Base-by-base conservation (phyloP, 1,284 basidiomycete species). In the Malassezia japonica region DNA sequence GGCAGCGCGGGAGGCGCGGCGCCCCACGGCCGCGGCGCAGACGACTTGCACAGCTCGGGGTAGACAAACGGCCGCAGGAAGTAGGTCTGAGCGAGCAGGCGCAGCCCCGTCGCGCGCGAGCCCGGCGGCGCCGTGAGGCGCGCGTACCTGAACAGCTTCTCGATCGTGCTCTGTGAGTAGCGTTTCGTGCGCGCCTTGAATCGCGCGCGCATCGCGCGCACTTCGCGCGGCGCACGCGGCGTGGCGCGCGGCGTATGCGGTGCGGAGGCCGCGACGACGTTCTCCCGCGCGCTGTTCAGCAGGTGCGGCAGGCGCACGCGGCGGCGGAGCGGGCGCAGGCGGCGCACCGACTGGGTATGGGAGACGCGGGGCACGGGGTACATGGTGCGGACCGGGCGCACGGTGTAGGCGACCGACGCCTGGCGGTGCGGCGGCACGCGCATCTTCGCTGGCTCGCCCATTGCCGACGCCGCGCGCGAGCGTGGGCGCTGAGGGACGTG, bases 1-100 rank as follows among this genome's bases (percentile, higher is more conserved):
- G 29, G 23, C 15, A 29, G 33, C 8, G 33, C 38, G 8, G 47
- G 41, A 10, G 50, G 50, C 25, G 37, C 50, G 13, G 50, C 43
- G 28, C 50, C 50, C 50, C 50, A 48, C 13, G 50, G 45, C 18
- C 45, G 38, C 20, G 45, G 50, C 25, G 50, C 45, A 6, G 50
- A 34, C 18, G 50, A 20, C 24, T 37, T 46, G 43, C 51, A 54
- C 16, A 44, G 42, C 29, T 48, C 51, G 25, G 51, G 51, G 18
- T 39, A 34, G 15, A 31, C 15, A 27, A 41, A 54, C 16, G 51
- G 51, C 8, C 51, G 46, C 16, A 45, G 35, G 8, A 54, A 24
- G 35, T 44, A 54, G 12, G 51, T 54, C 15, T 46, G 33, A n/a
- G 28, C 24, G 8, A 54, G 23, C 34, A 54, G 28, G 15, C 27